These are phyloP conservation scores for Phlebiopsis flavidoalba DNA, from an alignment of 768 basidiomycete genomes.

Conservation along the genomic window DNA sequence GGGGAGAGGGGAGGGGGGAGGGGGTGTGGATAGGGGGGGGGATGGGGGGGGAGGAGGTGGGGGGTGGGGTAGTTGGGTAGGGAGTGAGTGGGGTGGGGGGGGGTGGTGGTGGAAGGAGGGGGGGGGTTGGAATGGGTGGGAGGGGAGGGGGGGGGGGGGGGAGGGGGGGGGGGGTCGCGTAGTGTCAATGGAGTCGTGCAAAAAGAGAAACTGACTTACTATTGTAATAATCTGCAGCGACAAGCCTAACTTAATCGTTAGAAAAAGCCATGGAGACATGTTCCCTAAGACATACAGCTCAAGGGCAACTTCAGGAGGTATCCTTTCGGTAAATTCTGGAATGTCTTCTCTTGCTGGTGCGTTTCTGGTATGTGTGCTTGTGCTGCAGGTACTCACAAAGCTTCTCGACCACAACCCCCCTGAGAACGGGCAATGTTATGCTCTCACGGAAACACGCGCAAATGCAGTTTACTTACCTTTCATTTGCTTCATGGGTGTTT, in stretches of 20 bases:
- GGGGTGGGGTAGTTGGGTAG: no score
- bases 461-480: constrained; percentile 47
- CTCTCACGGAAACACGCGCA: no score
- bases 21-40: no score
- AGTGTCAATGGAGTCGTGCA: background rate
- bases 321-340: constrained; percentile 79
- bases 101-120: no score
- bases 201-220: constrained; percentile 28
- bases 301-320: constrained; percentile 82
- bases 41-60: no score
- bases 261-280: background rate
- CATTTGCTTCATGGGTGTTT: constrained; percentile 63
- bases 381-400: constrained; percentile 87
- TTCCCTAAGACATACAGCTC: constrained; percentile 63
- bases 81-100: no score
- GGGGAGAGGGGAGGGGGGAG: no score
- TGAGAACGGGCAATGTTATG: constrained; percentile 11
- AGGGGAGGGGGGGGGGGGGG: no score
- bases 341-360: constrained; percentile 69
- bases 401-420: constrained; percentile 74
- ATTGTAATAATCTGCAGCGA: constrained; percentile 66
- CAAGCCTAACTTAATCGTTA: constrained; percentile 30
- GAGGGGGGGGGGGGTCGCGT: no score
- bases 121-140: no score
- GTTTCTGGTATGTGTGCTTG: constrained; percentile 74